Conservation (phyloP, 805 yeast species). For the Yamadazyma ubonensis region DNA sequence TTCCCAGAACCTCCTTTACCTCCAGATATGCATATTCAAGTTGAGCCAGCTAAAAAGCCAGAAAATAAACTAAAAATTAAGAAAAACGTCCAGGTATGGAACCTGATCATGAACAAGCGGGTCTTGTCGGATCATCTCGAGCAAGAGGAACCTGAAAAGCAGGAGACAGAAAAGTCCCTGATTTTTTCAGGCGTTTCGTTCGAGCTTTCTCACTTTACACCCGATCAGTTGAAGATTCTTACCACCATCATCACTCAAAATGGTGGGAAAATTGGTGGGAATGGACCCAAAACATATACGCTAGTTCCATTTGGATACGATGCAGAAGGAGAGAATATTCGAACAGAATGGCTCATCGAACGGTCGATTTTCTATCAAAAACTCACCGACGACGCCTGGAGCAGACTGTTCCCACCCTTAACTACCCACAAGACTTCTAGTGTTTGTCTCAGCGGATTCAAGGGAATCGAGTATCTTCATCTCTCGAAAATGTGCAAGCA, state of each 20-base stretch:
- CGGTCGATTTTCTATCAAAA: slow-evolving; percentile 60
- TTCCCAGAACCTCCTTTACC: slow-evolving; percentile 8
- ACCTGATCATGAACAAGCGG: slow-evolving; percentile 36
- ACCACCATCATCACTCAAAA: slow-evolving; percentile 44
- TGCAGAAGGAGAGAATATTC: slow-evolving; percentile 22
- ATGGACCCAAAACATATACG: slow-evolving; percentile 2
- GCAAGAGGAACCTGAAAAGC: slow-evolving; percentile 25
- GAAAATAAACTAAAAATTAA: slow-evolving; percentile 19
- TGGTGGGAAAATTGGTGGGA: slow-evolving; percentile 45
- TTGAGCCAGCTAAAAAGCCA: slow-evolving; percentile 21
- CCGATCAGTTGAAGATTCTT: slow-evolving; percentile 37
- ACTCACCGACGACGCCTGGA: slow-evolving; percentile 60
- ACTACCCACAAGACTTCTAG: not conserved
- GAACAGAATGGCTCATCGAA: slow-evolving; percentile 83
- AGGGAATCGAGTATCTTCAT: slow-evolving; percentile 75
- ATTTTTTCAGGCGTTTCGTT: slow-evolving; percentile 12
- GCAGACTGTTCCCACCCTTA: slow-evolving; percentile 37
- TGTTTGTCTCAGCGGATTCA: slow-evolving; percentile 68
- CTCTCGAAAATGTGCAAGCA: slow-evolving; percentile 57
- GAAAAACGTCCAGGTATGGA: slow-evolving; percentile 40
- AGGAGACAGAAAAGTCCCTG: slow-evolving; percentile 7
- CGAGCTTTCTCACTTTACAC: slow-evolving; percentile 40
- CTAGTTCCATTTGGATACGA: slow-evolving; percentile 15
- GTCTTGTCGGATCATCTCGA: slow-evolving; percentile 14
- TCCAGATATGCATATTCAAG: slow-evolving; percentile 9